Evolutionary conservation across 2,329 filamentous ascomycete genomes (phyloP).

Genomic region (Claviceps arundinis): DNA sequence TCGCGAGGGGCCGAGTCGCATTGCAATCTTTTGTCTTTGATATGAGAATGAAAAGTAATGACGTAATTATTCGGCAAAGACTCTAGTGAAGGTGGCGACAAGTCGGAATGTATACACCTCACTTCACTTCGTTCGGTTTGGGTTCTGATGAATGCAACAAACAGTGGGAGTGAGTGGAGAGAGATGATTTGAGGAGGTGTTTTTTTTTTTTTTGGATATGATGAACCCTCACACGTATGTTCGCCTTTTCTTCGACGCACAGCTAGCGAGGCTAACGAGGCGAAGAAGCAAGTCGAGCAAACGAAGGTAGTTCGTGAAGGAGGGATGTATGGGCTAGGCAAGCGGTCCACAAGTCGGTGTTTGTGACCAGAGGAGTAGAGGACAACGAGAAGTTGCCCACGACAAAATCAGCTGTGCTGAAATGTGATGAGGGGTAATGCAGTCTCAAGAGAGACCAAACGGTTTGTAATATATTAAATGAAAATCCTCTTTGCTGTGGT

Average conservation of each 20-base stretch:
- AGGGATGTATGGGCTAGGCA: background rate
- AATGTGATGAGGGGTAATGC: no score
- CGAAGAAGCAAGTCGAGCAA: background rate
- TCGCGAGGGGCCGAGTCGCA: constrained; percentile 12
- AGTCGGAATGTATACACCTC: no score
- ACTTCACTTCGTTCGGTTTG: background rate
- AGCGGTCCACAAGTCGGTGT: background rate
- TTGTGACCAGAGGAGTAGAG: no score
- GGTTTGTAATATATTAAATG: constrained; percentile 5
- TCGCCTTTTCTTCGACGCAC: background rate
- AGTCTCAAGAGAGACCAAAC: no score
- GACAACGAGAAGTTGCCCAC: no score
- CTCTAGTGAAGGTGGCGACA: no score
- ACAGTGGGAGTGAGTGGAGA: background rate
- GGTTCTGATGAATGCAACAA: background rate
- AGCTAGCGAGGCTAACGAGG: background rate
- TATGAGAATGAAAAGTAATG: background rate
- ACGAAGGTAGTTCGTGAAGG: background rate
- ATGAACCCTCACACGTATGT: background rate
- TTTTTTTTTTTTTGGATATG: background rate
- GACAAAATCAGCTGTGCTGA: no score
- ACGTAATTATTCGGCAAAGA: no score
- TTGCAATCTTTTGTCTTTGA: constrained; percentile 8
- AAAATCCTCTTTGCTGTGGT: no score
- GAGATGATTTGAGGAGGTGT: background rate